Conservation (phyloP, 345 rosid genomes). For the Balakata baccata region DNA sequence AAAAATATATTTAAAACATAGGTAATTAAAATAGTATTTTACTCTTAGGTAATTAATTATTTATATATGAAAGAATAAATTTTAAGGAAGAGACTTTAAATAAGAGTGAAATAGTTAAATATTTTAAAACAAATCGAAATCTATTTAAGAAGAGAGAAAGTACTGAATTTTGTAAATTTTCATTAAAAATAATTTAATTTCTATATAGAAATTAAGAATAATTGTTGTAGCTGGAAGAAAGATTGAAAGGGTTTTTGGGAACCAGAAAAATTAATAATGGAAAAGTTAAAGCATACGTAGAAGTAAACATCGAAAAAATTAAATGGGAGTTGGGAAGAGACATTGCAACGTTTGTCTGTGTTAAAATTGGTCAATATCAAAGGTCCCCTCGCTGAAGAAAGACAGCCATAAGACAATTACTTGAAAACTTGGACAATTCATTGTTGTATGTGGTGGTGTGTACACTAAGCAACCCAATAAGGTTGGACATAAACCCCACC, state of each 20-base stretch:
- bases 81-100: no score
- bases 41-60: no score
- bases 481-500: conserved; percentile 10
- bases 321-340: conserved; percentile 9
- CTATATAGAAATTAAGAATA: no score
- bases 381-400: conserved; percentile 18
- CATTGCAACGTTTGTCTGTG: neutral
- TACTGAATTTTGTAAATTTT: no score
- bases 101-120: no score
- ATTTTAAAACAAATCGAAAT: no score
- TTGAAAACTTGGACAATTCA: conserved; percentile 15
- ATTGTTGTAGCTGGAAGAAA: neutral
- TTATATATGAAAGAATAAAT: no score
- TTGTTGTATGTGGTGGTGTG: conserved; percentile 20
- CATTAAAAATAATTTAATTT: no score
- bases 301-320: conserved; percentile 4
- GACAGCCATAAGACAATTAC: conserved; percentile 46
- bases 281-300: neutral
- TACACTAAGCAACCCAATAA: conserved; percentile 13
- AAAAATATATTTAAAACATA: no score
- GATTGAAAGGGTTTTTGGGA: neutral
- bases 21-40: no score
- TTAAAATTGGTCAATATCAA: conserved; percentile 4
- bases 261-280: neutral
- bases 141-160: no score